phyloP scores from a whole-genome alignment of 192 early-diverging fungal species.

The Backusella westeae region DNA sequence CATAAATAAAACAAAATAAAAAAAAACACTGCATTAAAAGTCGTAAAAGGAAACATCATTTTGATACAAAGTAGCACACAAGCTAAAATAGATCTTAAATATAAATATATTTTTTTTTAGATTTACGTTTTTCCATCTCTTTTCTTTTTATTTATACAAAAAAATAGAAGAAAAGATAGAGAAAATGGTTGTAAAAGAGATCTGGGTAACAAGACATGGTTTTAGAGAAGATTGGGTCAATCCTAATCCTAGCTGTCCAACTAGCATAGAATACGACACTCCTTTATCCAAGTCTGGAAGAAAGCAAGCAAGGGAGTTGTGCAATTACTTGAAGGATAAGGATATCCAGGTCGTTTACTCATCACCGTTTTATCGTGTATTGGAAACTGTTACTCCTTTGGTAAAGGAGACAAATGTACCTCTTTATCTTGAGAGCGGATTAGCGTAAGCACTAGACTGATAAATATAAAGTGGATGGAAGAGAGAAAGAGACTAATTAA shows the following conservation, averaged over 20 bases:
- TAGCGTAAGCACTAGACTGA: slow-evolving; percentile 14
- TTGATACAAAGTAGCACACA: not conserved
- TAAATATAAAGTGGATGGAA: not conserved
- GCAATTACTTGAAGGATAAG: slow-evolving; percentile 17
- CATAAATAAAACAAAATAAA: not conserved
- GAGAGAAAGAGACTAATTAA: not conserved
- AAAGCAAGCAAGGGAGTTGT: slow-evolving; percentile 27
- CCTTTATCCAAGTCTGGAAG: slow-evolving; percentile 12
- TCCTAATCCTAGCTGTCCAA: slow-evolving; percentile 22
- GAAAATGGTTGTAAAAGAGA: slow-evolving; percentile 27
- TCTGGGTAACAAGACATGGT: slow-evolving; percentile 33
- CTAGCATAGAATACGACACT: slow-evolving; percentile 18
- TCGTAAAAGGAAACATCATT: not conserved
- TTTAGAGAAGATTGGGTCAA: slow-evolving; percentile 33
- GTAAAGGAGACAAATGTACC: slow-evolving; percentile 3
- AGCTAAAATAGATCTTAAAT: not conserved
- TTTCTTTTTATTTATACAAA: not conserved
- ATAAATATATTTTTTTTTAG: not conserved
- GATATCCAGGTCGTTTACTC: slow-evolving; percentile 23
- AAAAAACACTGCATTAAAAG: not conserved
- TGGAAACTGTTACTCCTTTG: slow-evolving; percentile 20
- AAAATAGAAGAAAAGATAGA: not conserved
- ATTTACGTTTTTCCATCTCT: not conserved
- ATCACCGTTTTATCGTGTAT: slow-evolving; percentile 35
- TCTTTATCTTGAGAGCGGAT: slow-evolving; percentile 18